These are phyloP conservation scores for Cytospora leucostoma DNA, from an alignment of 2,329 filamentous ascomycete genomes.

Conservation along the genomic window DNA sequence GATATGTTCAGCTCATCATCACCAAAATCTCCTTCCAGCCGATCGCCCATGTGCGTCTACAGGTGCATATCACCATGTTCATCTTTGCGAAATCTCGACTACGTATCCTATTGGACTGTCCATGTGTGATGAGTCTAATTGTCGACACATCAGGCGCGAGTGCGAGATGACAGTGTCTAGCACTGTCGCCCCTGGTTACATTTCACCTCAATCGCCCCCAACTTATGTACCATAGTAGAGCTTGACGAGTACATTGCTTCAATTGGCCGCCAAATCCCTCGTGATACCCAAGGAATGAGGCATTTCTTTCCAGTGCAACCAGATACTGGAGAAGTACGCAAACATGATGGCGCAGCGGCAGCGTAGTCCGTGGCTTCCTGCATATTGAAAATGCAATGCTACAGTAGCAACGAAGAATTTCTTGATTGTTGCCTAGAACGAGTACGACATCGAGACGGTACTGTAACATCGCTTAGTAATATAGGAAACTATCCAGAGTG, in stretches of 20 bases:
- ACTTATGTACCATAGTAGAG: neutral
- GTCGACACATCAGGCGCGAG: neutral
- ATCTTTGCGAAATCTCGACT: neutral
- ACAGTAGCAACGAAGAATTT: neutral
- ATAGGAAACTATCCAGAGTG: neutral
- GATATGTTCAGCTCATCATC: no score
- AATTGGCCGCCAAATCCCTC: neutral
- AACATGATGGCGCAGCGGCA: neutral
- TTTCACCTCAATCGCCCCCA: neutral
- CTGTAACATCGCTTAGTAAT: neutral
- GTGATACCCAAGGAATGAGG: neutral
- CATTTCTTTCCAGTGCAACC: neutral
- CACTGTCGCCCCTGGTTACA: neutral
- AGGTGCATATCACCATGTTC: neutral
- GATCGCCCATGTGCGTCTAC: neutral
- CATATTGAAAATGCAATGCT: neutral
- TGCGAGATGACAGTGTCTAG: neutral
- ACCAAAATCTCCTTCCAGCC: no score
- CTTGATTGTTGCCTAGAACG: neutral
- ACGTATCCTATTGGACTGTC: neutral
- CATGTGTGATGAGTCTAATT: neutral
- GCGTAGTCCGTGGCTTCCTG: neutral
- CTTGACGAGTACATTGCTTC: neutral
- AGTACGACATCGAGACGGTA: neutral
- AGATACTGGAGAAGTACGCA: neutral